Evolutionary conservation across 257 asterid species (phyloP).

Genomic region (Solanum chaucha): DNA sequence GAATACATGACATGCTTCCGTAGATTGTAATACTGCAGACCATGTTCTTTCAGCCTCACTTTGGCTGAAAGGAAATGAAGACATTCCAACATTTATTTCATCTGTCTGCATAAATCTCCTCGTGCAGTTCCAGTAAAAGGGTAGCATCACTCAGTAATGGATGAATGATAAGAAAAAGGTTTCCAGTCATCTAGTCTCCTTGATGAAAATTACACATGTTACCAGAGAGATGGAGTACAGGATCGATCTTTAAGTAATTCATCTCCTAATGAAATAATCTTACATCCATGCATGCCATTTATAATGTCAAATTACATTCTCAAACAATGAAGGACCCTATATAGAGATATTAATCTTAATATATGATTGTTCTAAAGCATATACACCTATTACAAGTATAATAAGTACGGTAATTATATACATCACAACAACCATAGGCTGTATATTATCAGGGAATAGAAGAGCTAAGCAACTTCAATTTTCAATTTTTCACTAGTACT

Average conservation of each 20-base stretch:
- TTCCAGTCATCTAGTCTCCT: background rate
- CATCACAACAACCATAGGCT: background rate
- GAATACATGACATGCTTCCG: background rate
- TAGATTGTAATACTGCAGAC: background rate
- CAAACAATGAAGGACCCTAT: background rate
- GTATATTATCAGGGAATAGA: background rate
- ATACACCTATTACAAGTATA: background rate
- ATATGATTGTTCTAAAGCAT: background rate
- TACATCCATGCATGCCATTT: background rate
- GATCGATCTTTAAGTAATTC: background rate
- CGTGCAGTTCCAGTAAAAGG: background rate
- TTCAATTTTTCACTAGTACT: background rate
- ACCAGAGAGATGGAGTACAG: background rate
- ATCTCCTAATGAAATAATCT: background rate
- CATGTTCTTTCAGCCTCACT: background rate
- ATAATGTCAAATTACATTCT: background rate
- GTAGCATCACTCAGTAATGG: background rate
- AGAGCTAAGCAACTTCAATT: background rate
- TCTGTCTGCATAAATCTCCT: background rate
- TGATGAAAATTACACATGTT: background rate
- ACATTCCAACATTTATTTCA: background rate
- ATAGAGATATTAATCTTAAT: background rate
- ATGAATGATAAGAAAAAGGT: background rate
- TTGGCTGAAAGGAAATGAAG: background rate
- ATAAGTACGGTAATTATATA: background rate